phyloP scores from a whole-genome alignment of 2,329 filamentous ascomycete species.

The Epichloe elymi region DNA sequence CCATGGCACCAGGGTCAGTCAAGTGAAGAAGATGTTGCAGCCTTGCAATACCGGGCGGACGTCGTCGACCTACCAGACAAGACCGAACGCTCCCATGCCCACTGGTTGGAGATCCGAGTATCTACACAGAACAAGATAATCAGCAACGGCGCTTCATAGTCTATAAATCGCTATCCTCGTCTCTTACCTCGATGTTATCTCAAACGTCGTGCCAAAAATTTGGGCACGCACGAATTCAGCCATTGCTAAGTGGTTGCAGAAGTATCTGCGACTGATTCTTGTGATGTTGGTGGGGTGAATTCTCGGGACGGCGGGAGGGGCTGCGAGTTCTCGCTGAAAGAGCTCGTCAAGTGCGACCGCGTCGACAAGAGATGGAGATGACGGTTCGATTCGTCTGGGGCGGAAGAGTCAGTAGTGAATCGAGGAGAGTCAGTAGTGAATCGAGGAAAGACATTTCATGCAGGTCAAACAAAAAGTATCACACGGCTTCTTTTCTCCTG shows the following conservation, averaged over 20 bases:
- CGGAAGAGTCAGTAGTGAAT: not conserved
- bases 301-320: not conserved
- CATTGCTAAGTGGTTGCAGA: slow-evolving; percentile 48
- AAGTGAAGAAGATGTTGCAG: not conserved
- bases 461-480: not conserved
- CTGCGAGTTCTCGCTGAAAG: not conserved
- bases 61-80: slow-evolving; percentile 66
- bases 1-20: not conserved
- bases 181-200: slow-evolving; percentile 93
- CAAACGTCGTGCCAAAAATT: slow-evolving; percentile 98
- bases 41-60: not conserved
- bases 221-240: slow-evolving; percentile 98
- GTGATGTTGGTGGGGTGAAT: not conserved
- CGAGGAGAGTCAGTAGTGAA: not conserved
- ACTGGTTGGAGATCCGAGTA: slow-evolving; percentile 97
- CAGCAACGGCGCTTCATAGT: not conserved
- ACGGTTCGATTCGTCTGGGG: not conserved
- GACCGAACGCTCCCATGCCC: slow-evolving; percentile 96
- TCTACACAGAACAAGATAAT: slow-evolving; percentile 30
- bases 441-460: not conserved
- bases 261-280: not conserved
- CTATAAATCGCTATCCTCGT: not conserved
- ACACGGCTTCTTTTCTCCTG: not conserved
- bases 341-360: not conserved
- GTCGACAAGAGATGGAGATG: not conserved